Base-by-base conservation (phyloP, 257 asterid genomes). In the Gardenia jasminoides region DNA sequence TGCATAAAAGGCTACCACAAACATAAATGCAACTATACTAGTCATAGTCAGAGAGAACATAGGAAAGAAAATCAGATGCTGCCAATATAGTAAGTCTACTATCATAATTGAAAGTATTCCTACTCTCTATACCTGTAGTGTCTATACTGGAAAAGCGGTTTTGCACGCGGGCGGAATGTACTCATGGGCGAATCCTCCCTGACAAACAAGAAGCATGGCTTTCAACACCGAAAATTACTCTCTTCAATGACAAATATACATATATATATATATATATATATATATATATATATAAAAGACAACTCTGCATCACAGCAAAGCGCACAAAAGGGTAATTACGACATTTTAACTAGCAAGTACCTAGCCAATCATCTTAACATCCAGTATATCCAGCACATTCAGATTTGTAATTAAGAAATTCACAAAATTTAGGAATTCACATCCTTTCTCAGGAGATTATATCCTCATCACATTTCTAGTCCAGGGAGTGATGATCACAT, bases 111-210 rank as follows among this genome's bases (percentile, higher is more conserved):
- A 44, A 54, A 74, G 43, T 58, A 61, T 58, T 44, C 70, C 39
- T 70, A 15, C 50, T 47, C 54, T 47, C 33, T 8, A 15, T 74
- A 96, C 99, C 98, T 96, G 97, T 96, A 96, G 87, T 96, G 98
- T n/a, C 99, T 98, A 85, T 96, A 96, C 79, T 96, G 99, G 85
- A 96, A 96, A 78, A 96, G 99, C 52, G 97, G 96, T 80, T 92
- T 88, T 76, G 96, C 92, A 50, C 98, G 98, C 56, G 98, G 98
- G 28, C 98, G 99, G 74, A 92, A 91, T 80, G 96, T 92, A 90
- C 83, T 90, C 81, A 88, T 52, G 69, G 93, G 91, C 84, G 97
- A 86, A 90, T 96, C 99, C 72, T 91, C 96, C 99, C 99, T 96
- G 93, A 80, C 73, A 85, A 84, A 75, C 74, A 80, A 75, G 68